Conservation (phyloP, 2,329 filamentous ascomycete genomes). For the Biscogniauxia sp. region DNA sequence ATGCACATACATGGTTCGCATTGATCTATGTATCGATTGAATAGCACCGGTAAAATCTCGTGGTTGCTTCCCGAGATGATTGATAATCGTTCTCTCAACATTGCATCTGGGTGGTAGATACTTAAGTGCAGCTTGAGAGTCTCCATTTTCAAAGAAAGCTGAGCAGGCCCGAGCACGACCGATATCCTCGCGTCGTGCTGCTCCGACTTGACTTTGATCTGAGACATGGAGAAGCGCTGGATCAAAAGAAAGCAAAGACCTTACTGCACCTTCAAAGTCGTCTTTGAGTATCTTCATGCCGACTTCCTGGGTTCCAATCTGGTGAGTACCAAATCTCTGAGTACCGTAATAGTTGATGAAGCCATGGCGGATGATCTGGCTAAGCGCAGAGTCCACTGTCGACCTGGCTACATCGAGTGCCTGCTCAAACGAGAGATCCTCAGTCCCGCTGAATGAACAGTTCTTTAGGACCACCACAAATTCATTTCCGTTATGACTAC, state of each 20-base stretch:
- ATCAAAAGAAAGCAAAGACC: conserved; percentile 73
- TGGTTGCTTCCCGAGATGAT: conserved; percentile 61
- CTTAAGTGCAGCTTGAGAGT: conserved; percentile 59
- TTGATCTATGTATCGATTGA: conserved; percentile 72
- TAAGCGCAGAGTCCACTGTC: conserved; percentile 58
- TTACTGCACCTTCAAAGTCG: conserved; percentile 77
- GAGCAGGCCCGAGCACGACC: conserved; percentile 76
- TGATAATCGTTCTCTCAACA: conserved; percentile 76
- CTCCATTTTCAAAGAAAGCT: conserved; percentile 63
- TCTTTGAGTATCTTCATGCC: conserved; percentile 80
- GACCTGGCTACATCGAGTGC: conserved; percentile 43
- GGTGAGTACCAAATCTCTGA: conserved; percentile 92
- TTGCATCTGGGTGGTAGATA: conserved; percentile 77
- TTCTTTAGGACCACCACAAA: conserved; percentile 91
- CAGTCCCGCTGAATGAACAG: conserved; percentile 59
- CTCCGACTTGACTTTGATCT: conserved; percentile 40
- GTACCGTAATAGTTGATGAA: conserved; percentile 98
- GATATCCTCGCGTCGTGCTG: conserved; percentile 71
- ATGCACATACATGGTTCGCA: conserved; percentile 93
- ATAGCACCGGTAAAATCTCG: conserved; percentile 79
- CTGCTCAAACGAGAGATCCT: conserved; percentile 46
- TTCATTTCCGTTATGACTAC: conserved; percentile 84
- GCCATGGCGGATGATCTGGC: conserved; percentile 67
- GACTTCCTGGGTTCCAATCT: conserved; percentile 79
- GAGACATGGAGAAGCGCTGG: conserved; percentile 56